Evolutionary conservation across 2,329 filamentous ascomycete species (phyloP).

Genomic region (Cephalotrichum gorgonifer): DNA sequence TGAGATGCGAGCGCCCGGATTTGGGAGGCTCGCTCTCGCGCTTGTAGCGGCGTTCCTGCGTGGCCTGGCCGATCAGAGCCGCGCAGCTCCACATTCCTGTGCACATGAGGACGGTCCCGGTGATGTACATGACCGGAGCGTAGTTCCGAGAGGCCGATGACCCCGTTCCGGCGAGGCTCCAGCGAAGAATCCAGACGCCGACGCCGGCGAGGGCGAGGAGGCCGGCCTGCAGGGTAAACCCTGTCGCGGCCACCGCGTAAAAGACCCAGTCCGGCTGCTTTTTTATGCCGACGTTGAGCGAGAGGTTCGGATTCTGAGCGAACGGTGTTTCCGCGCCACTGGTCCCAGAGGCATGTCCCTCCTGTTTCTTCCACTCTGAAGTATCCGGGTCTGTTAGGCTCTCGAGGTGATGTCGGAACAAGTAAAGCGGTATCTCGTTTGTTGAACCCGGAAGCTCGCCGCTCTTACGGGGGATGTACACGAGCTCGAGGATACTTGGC

Average conservation of each 20-base stretch:
- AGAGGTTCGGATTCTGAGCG: conserved; percentile 7
- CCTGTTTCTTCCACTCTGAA: neutral
- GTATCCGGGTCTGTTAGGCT: neutral
- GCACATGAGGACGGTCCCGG: conserved; percentile 10
- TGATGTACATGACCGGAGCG: conserved; percentile 12
- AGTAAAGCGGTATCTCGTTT: neutral
- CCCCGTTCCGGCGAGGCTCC: neutral
- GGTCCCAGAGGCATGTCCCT: neutral
- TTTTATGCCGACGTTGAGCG: conserved; percentile 7
- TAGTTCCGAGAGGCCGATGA: conserved; percentile 3
- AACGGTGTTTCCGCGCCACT: neutral
- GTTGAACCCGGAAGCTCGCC: neutral
- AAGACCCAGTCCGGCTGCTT: conserved; percentile 7
- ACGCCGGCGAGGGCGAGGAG: conserved; percentile 10
- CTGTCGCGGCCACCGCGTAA: conserved; percentile 5
- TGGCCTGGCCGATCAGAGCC: conserved; percentile 11
- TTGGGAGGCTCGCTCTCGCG: neutral
- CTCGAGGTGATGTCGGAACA: neutral
- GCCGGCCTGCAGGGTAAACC: conserved; percentile 9
- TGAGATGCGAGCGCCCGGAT: conserved; percentile 1
- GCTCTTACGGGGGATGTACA: conserved; percentile 7
- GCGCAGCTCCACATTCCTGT: conserved; percentile 13
- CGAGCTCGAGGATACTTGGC: conserved; percentile 21
- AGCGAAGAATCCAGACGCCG: neutral
- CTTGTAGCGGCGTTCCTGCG: conserved; percentile 7